A percentile compares a stretch with the other conserved stretches of the same genome.
These are phyloP conservation scores for Cyathus striatus DNA, from an alignment of 768 basidiomycete genomes.

Conservation along the genomic window DNA sequence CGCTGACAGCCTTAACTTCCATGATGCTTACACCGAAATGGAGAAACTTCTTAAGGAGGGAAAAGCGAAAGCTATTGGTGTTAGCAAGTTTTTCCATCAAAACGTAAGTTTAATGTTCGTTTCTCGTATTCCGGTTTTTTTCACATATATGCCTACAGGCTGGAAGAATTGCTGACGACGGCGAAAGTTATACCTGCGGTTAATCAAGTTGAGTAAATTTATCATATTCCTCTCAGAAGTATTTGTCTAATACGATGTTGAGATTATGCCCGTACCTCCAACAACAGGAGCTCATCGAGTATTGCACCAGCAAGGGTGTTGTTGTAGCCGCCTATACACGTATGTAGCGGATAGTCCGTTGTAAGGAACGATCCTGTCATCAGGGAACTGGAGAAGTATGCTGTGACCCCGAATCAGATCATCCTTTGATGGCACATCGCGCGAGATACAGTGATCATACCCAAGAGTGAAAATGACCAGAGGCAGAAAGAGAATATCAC, in stretches of 20 bases:
- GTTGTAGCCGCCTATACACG: not conserved
- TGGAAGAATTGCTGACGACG: not conserved
- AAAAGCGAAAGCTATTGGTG: not conserved
- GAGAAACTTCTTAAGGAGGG: not conserved
- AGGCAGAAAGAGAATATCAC: slow-evolving; percentile 1
- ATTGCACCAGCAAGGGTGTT: not conserved
- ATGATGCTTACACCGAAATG: not conserved
- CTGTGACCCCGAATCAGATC: not conserved
- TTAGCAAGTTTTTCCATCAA: not conserved
- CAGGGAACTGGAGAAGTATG: not conserved
- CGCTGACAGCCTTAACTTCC: not conserved
- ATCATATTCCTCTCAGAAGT: too few species aligned
- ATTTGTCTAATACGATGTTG: too few species aligned
- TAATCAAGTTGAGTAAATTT: not conserved
- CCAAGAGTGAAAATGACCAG: not conserved
- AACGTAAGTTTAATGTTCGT: slow-evolving; percentile 1
- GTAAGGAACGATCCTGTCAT: not conserved
- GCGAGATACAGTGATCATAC: not conserved
- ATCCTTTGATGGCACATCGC: not conserved
- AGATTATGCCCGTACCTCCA: not conserved
- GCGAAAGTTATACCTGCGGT: not conserved
- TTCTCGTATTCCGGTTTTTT: too few species aligned
- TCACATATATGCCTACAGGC: too few species aligned
- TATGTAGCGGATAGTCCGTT: not conserved
- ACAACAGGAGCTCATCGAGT: not conserved